Evolutionary conservation across 768 basidiomycete species (phyloP).

Genomic region (Fomitopsis serialis): DNA sequence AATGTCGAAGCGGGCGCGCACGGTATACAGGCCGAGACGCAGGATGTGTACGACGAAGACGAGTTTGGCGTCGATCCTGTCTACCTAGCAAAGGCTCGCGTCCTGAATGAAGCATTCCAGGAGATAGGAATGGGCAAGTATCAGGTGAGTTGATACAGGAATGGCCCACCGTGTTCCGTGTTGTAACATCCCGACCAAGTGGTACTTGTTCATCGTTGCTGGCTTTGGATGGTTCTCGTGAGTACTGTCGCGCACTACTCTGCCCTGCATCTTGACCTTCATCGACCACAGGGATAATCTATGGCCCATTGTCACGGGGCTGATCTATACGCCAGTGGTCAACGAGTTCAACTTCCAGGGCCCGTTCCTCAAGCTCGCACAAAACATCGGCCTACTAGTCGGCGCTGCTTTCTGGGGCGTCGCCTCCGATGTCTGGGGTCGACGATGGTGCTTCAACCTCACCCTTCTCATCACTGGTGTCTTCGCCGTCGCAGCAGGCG

Average conservation of each 20-base stretch:
- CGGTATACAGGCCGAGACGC: constrained; percentile 3
- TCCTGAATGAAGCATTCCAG: constrained; percentile 42
- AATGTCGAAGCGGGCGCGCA: neutral
- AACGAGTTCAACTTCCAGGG: constrained; percentile 61
- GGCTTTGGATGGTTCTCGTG: constrained; percentile 77
- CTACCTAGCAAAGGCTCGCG: constrained; percentile 43
- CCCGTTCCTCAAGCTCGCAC: constrained; percentile 62
- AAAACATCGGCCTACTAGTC: constrained; percentile 66
- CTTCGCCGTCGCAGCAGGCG: constrained; percentile 62
- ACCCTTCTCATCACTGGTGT: constrained; percentile 63
- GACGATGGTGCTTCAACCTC: constrained; percentile 65
- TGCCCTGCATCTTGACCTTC: neutral
- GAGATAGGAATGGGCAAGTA: constrained; percentile 55
- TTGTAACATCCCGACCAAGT: constrained; percentile 29
- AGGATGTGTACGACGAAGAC: constrained; percentile 30
- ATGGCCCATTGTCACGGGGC: constrained; percentile 65
- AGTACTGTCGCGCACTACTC: constrained; percentile 20
- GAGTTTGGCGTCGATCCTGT: constrained; percentile 35
- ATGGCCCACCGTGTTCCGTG: neutral
- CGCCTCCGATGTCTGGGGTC: constrained; percentile 66
- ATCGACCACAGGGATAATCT: constrained; percentile 50
- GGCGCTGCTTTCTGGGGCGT: constrained; percentile 69
- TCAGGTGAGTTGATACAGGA: constrained; percentile 30
- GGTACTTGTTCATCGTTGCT: constrained; percentile 56
- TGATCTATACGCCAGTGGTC: constrained; percentile 58